phyloP scores from a whole-genome alignment of 2,329 filamentous ascomycete genomes.

The Xylogone sp. region DNA sequence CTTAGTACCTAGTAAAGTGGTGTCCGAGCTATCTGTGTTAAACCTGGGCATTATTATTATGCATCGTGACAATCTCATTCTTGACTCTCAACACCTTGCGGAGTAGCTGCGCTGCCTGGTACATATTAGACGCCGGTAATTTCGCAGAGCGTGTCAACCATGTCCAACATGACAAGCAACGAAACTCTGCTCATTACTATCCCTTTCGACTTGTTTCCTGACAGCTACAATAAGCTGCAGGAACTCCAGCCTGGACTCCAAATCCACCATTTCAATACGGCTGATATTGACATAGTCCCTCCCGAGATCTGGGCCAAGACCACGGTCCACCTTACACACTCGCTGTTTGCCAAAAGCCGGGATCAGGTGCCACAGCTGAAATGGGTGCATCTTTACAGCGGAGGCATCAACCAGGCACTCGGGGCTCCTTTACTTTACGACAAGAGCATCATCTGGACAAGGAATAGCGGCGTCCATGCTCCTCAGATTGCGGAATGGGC shows the following conservation, averaged over 20 bases:
- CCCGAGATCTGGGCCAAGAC: constrained; percentile 3
- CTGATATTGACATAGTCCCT: constrained; percentile 1
- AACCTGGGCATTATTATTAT: too few species aligned
- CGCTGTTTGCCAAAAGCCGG: constrained; percentile 2
- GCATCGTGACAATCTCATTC: too few species aligned
- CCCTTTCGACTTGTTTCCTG: background rate
- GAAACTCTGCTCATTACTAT: background rate
- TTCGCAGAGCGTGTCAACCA: background rate
- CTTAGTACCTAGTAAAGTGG: background rate
- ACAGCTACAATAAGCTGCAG: background rate
- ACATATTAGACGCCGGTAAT: too few species aligned
- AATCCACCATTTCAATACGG: constrained; percentile 18
- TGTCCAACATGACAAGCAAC: background rate
- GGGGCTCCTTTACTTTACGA: constrained; percentile 4
- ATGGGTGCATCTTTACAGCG: constrained; percentile 8
- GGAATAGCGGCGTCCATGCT: constrained; percentile 7
- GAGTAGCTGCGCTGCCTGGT: too few species aligned
- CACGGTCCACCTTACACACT: constrained; percentile 8
- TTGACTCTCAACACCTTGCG: too few species aligned
- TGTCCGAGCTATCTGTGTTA: background rate
- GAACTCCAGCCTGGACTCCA: constrained; percentile 12
- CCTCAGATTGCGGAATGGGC: constrained; percentile 40
- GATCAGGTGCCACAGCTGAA: constrained; percentile 4
- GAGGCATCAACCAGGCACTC: constrained; percentile 9
- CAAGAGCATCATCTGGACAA: constrained; percentile 3